phyloP scores from a whole-genome alignment of 352 stramenopile species.

The Globisporangium camurandrum region DNA sequence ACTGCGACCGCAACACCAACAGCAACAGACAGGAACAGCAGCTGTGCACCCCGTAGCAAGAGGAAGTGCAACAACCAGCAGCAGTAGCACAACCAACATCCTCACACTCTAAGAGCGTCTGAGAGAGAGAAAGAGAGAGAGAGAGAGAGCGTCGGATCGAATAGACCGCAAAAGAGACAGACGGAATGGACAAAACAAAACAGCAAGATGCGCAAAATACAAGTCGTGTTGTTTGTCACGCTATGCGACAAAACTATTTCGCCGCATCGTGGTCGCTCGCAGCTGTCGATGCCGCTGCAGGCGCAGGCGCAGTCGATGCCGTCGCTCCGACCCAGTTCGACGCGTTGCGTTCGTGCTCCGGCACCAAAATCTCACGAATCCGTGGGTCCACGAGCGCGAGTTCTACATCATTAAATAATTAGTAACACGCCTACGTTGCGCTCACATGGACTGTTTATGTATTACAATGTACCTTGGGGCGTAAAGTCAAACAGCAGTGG shows the following conservation, averaged over 20 bases:
- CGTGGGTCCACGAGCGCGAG: constrained; percentile 62
- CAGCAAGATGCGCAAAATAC: constrained; percentile 38
- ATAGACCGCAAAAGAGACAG: constrained; percentile 5
- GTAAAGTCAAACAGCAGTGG: constrained; percentile 94
- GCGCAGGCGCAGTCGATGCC: constrained; percentile 61
- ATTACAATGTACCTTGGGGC: constrained; percentile 48
- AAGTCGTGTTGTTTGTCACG: constrained; percentile 14
- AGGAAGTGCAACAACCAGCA: background rate
- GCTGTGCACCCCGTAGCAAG: constrained; percentile 19
- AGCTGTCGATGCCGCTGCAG: constrained; percentile 14
- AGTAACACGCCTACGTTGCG: background rate
- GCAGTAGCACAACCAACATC: constrained; percentile 31
- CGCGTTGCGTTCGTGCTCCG: constrained; percentile 50
- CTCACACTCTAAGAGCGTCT: constrained; percentile 42
- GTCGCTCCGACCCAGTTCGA: constrained; percentile 73
- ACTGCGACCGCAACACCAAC: constrained; percentile 18
- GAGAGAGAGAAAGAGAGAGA: constrained; percentile 4
- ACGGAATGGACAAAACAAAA: constrained; percentile 1
- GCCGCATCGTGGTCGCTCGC: constrained; percentile 18
- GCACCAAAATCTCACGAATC: constrained; percentile 76
- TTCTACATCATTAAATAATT: constrained; percentile 32
- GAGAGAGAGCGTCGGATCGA: background rate
- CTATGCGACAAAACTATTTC: constrained; percentile 15
- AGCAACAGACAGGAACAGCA: constrained; percentile 14
- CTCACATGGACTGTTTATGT: background rate